phyloP scores from a whole-genome alignment of 164 flowering plant genomes.

The Magnolia changhungtana region DNA sequence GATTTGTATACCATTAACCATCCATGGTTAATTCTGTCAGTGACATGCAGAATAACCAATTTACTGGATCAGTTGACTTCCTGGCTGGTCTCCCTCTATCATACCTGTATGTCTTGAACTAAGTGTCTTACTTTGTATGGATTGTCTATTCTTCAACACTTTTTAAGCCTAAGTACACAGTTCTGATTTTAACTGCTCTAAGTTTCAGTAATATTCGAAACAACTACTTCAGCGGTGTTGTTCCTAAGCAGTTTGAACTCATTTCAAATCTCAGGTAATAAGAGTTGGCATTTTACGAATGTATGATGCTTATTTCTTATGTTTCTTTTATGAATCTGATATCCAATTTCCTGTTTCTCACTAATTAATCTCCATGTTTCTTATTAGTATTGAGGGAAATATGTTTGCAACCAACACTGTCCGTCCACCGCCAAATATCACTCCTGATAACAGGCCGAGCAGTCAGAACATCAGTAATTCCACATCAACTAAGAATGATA shows the following conservation, averaged over 20 bases:
- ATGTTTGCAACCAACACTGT: conserved; percentile 35
- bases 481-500: conserved; percentile 34
- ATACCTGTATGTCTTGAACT: conserved; percentile 50
- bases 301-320: too few species aligned
- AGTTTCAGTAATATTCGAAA: conserved; percentile 60
- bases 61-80: conserved; percentile 73
- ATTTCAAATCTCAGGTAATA: too few species aligned
- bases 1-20: too few species aligned
- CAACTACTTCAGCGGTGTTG: too few species aligned
- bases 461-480: conserved; percentile 10
- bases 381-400: conserved; percentile 68
- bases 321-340: not conserved
- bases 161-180: not conserved
- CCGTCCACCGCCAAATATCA: conserved; percentile 41
- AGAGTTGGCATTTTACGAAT: too few species aligned
- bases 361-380: not conserved
- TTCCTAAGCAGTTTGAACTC: too few species aligned
- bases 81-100: conserved; percentile 59
- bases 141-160: not conserved
- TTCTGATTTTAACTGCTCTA: conserved; percentile 11
- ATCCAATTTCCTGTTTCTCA: too few species aligned
- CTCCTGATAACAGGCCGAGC: conserved; percentile 39
- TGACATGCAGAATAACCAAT: conserved; percentile 61
- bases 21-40: conserved; percentile 31
- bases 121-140: not conserved